Evolutionary conservation across 1,139 yeast genomes (phyloP).

Genomic region (Geotrichum histeridarum): DNA sequence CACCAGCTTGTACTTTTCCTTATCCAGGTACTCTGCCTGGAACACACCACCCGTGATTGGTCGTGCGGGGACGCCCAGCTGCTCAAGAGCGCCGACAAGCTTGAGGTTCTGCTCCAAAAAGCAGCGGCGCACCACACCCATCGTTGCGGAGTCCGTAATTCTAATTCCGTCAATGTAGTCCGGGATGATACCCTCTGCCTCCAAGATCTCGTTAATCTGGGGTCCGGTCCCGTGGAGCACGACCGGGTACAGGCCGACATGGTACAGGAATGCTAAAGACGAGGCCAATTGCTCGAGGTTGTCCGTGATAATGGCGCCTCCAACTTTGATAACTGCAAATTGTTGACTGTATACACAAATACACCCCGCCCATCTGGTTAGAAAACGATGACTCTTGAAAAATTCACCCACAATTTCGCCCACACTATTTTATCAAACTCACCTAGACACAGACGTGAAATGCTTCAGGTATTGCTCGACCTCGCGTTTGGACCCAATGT

Average conservation of each 20-base stretch:
- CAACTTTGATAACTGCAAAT: slow-evolving; percentile 96
- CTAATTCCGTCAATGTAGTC: slow-evolving; percentile 94
- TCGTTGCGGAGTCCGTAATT: slow-evolving; percentile 88
- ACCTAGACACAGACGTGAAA: slow-evolving; percentile 72
- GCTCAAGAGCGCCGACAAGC: slow-evolving; percentile 89
- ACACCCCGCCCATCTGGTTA: neutral
- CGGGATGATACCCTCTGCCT: slow-evolving; percentile 92
- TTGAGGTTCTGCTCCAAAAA: slow-evolving; percentile 91
- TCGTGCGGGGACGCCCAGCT: slow-evolving; percentile 94
- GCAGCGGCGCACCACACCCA: slow-evolving; percentile 92
- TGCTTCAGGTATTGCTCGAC: slow-evolving; percentile 95
- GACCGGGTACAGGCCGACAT: slow-evolving; percentile 93
- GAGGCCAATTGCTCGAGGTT: slow-evolving; percentile 92
- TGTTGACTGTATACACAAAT: slow-evolving; percentile 80
- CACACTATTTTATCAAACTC: neutral
- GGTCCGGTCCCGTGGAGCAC: slow-evolving; percentile 98
- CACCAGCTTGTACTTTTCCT: slow-evolving; percentile 84
- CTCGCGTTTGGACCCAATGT: slow-evolving; percentile 93
- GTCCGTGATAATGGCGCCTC: slow-evolving; percentile 96
- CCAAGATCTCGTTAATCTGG: slow-evolving; percentile 88
- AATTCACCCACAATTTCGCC: neutral
- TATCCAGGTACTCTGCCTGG: slow-evolving; percentile 83
- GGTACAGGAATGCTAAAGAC: slow-evolving; percentile 89
- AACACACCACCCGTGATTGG: slow-evolving; percentile 98
- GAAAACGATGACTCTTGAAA: neutral